Base-by-base conservation (phyloP, 192 early-diverging fungal species). In the Coemansia sp. region DNA sequence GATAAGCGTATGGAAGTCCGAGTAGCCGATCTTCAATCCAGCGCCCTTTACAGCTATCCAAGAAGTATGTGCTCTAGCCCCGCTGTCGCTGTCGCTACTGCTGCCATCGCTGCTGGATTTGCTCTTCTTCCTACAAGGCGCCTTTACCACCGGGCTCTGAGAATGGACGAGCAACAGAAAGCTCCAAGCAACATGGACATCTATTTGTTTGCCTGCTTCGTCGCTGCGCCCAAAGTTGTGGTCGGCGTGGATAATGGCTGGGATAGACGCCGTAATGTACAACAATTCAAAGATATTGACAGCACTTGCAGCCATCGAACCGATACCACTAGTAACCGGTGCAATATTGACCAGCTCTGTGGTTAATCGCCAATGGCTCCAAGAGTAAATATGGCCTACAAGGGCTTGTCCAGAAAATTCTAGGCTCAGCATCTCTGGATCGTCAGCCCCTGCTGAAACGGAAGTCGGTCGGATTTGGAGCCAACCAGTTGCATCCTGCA, bases 401-500 rank as follows among this genome's bases (percentile, higher is more conserved):
- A 75, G 33, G 6, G 40, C 37, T 44, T 81, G 78, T 13, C 78
- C 73, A 33, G 78, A 34, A 56, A 75, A 80, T n/a, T 48, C 24
- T 50, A 50, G 24, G 14, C 37, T 31, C n/a, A 21, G 19, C 24
- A 21, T 34, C 34, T 59, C 33, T 16, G 54, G 14, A 34, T 57
- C 33, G 16, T 35, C 54, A 35, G 31, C 16, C 7, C 35, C 54
- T 4, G 31, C 31, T 8, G 54, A 45, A 17, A 59, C 27, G 40
- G 42, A 24, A 17, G 48, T 35, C 4, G 68, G 68, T 40, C 69
- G 68, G 13, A 77, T 63, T 16, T 62, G 62, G 4, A 78, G 19
- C 57, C 65, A 53, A 7, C 66, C 79, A 10, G 79, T 76, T n/a
- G 46, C 39, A 46, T 81, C 79, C 16, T 61, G 67, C 9, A 81